Conservation (phyloP, 768 basidiomycete species). For the Termitomyces sp. region DNA sequence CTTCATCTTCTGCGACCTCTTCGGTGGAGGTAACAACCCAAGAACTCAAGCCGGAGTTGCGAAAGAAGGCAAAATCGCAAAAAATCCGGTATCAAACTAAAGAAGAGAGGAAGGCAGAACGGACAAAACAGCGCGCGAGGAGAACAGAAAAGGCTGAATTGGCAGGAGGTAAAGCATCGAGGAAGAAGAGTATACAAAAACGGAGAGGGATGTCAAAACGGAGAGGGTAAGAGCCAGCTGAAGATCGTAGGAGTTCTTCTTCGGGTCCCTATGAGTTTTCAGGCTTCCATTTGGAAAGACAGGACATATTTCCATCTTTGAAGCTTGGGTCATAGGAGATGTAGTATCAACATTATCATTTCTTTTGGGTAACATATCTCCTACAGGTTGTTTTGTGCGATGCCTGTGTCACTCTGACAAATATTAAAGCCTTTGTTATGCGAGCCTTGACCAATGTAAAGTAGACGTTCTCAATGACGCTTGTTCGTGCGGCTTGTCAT, state of each 20-base stretch:
- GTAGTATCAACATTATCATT: background rate
- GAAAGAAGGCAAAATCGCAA: constrained; percentile 26
- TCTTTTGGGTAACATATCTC: background rate
- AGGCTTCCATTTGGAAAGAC: background rate
- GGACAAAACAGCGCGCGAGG: constrained; percentile 55
- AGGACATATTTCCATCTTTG: background rate
- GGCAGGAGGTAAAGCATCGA: constrained; percentile 58
- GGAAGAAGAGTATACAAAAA: constrained; percentile 27
- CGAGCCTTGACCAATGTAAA: background rate
- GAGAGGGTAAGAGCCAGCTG: background rate
- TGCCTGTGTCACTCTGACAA: background rate
- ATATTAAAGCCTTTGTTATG: background rate
- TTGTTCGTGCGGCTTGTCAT: background rate
- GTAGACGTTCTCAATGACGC: background rate
- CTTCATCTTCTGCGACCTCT: background rate
- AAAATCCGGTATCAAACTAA: constrained; percentile 69
- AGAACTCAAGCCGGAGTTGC: constrained; percentile 7
- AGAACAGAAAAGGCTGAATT: constrained; percentile 67
- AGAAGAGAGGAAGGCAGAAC: constrained; percentile 54
- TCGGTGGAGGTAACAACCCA: background rate
- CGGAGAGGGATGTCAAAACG: constrained; percentile 17
- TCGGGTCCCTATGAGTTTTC: background rate
- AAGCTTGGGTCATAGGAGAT: background rate
- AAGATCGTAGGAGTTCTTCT: background rate
- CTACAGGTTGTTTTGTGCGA: background rate